A percentile compares a stretch with the other conserved stretches of the same genome.
phyloP scores from a whole-genome alignment of 2,329 filamentous ascomycete species.

The Botrytis pseudocinerea region DNA sequence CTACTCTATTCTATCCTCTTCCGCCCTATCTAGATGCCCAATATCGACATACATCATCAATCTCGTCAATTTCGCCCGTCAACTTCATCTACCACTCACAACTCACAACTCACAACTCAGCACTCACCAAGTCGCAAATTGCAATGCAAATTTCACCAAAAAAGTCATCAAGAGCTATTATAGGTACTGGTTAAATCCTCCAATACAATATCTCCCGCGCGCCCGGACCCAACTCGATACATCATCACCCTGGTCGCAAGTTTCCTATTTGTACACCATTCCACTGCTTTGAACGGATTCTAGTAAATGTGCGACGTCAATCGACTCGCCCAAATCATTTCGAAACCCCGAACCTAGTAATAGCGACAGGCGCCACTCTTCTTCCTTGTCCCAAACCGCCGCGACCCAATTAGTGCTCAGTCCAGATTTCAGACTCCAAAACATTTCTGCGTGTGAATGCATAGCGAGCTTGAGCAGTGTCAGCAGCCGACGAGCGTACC shows the following conservation, averaged over 20 bases:
- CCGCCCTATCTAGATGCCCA: neutral
- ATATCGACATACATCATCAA: neutral
- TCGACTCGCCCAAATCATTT: constrained; percentile 35
- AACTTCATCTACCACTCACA: neutral
- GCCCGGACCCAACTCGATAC: constrained; percentile 24
- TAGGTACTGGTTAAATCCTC: neutral
- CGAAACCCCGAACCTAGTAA: constrained; percentile 36
- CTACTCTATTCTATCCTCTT: neutral
- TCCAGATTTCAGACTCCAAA: constrained; percentile 17
- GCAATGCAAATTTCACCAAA: neutral
- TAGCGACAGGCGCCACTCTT: constrained; percentile 29
- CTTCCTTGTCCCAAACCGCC: constrained; percentile 22
- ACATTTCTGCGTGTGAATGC: constrained; percentile 28
- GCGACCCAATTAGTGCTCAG: constrained; percentile 30
- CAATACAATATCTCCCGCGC: constrained; percentile 11
- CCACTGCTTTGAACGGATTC: constrained; percentile 32
- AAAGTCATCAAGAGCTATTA: neutral
- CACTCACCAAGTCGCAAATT: neutral
- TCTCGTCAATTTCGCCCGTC: neutral
- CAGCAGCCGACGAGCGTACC: constrained; percentile 23
- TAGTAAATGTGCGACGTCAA: constrained; percentile 38
- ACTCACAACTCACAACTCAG: neutral
- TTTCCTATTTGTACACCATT: constrained; percentile 21
- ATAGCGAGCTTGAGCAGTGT: constrained; percentile 36
- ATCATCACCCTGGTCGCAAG: constrained; percentile 14